Conservation (phyloP, 331 rosid genomes). For the Pyrus hybrid region DNA sequence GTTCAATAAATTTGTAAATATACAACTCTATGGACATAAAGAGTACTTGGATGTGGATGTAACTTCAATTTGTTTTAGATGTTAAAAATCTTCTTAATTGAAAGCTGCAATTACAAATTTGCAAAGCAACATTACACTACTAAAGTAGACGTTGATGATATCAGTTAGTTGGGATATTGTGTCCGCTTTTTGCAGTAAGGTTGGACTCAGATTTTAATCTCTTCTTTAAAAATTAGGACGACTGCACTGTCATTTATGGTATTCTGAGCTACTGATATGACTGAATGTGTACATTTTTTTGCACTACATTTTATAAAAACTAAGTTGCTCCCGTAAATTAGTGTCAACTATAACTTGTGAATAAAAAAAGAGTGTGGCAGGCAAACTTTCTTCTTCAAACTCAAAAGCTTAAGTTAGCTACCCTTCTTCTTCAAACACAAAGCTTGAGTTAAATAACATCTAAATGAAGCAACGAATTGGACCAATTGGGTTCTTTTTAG, state of each 20-base stretch:
- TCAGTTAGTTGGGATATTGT: fast-evolving
- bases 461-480: neutral
- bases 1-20: too few relatives aligned
- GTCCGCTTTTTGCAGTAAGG: neutral
- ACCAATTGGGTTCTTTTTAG: neutral
- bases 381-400: neutral
- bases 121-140: neutral
- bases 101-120: neutral
- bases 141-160: neutral
- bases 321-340: too few relatives aligned
- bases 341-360: too few relatives aligned
- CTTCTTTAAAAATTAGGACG: too few relatives aligned
- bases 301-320: neutral
- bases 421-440: too few relatives aligned
- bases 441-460: neutral
- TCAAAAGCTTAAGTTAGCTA: too few relatives aligned
- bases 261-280: too few relatives aligned
- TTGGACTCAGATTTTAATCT: neutral
- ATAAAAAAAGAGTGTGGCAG: neutral
- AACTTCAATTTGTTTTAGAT: neutral
- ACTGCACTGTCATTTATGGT: neutral
- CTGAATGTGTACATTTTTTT: neutral
- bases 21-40: neutral
- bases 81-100: neutral
- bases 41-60: neutral